Evolutionary conservation across 805 yeast species (phyloP), one percentile per base, ranked within the genome.

Genomic region (Hanseniaspora thailandica): DNA sequence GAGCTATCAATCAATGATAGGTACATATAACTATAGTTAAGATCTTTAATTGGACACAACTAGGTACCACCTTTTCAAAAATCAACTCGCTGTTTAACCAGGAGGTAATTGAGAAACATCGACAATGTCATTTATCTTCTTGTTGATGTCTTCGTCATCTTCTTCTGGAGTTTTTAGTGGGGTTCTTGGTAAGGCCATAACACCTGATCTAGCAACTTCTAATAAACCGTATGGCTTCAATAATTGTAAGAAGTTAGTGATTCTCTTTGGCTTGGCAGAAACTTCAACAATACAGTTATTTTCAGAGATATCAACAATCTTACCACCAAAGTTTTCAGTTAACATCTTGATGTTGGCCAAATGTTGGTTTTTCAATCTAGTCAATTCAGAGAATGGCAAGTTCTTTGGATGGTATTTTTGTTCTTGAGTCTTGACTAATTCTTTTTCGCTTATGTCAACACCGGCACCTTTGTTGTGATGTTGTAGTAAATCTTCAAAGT

Each of bases 121-220:
- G 57, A 88, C 95, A 60, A 80, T 78, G 54, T 84, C 86, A 54
- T 73, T 69, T 26, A 65, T 63, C 23, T 74, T 72, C 34, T 82
- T 84, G 56, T 77, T 80, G 57, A 71, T 71, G 15, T 70, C 69
- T 31, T 72, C 71, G 7, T 76, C 83, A 23, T 75, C 80, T 9
- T 76, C 80, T 22, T 71, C 76, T 41, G 67, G 71, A 36, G 64
- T 63, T 58, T 82, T 86, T 60, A 88, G 71, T 41, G 96, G 96
- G 47, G 97, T 86, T 77, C 97, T 82, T 64, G 97, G 94, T 63
- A 93, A 76, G 9, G 97, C 98, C 90, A 93, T 88, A 94, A 90
- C 86, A 71, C 98, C 98, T 25, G 95, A 84, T 72, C 98, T 80
- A 43, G 97, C 96, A 62, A 90, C 84, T 71, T 93, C 98, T 63